phyloP scores from a whole-genome alignment of 2,329 filamentous ascomycete genomes.

The Xylaria sp. region DNA sequence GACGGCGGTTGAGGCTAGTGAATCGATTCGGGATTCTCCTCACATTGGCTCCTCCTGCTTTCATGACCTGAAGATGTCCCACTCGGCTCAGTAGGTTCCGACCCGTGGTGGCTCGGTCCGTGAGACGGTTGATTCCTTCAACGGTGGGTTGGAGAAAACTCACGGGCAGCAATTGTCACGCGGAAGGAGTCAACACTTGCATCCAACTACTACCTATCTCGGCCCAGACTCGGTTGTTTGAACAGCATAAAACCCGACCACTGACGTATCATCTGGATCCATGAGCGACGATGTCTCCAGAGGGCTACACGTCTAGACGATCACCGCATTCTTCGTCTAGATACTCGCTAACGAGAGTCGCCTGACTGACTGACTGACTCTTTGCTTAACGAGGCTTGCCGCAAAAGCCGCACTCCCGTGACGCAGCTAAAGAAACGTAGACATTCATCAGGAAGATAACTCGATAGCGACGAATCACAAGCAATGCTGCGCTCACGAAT shows the following conservation, averaged over 20 bases:
- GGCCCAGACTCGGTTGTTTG: not conserved
- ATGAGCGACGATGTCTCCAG: not conserved
- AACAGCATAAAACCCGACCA: slow-evolving; percentile 6
- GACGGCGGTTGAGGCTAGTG: not conserved
- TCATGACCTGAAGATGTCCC: not conserved
- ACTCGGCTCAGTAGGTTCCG: slow-evolving; percentile 29
- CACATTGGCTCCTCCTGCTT: not conserved
- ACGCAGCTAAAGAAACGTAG: slow-evolving; percentile 5
- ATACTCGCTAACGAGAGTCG: slow-evolving; percentile 26
- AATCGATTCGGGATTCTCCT: not conserved
- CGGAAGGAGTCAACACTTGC: slow-evolving; percentile 7
- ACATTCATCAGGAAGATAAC: slow-evolving; percentile 7
- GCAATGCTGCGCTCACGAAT: not conserved
- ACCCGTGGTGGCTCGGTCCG: slow-evolving; percentile 10
- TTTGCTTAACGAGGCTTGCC: slow-evolving; percentile 26
- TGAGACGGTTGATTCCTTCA: slow-evolving; percentile 3
- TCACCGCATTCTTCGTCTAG: slow-evolving; percentile 27
- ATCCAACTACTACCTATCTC: slow-evolving; percentile 2
- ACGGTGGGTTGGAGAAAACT: slow-evolving; percentile 11
- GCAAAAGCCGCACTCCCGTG: slow-evolving; percentile 14
- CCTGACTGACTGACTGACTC: slow-evolving; percentile 16
- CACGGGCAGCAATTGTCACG: not conserved
- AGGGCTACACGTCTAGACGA: slow-evolving; percentile 16
- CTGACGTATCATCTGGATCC: not conserved
- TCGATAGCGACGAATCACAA: slow-evolving; percentile 19